A percentile compares a stretch with the other conserved stretches of the same genome.
These are phyloP conservation scores for Tetrahymena borealis DNA, from an alignment of 73 alveolate genomes.

Conservation along the genomic window DNA sequence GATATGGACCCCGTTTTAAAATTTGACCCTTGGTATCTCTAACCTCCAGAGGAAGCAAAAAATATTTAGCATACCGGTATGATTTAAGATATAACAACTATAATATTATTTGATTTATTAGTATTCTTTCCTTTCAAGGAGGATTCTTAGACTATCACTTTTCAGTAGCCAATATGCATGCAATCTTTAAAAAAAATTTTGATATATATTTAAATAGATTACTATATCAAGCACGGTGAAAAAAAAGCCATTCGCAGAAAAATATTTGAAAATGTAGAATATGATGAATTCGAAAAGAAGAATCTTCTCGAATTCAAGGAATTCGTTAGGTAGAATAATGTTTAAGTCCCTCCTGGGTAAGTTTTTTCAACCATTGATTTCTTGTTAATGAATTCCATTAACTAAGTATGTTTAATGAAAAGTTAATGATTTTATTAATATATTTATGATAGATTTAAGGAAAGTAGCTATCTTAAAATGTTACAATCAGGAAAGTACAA, in stretches of 20 bases:
- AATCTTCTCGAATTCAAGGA: slow-evolving; percentile 18
- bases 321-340: slow-evolving; percentile 8
- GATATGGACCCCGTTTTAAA: background rate
- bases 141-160: background rate
- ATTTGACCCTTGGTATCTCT: background rate
- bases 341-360: slow-evolving; percentile 20
- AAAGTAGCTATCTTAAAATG: slow-evolving; percentile 32
- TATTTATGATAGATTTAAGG: slow-evolving; percentile 5
- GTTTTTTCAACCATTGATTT: background rate
- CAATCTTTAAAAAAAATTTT: background rate
- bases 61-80: background rate
- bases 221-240: slow-evolving; percentile 22
- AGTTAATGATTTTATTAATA: background rate
- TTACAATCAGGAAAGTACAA: slow-evolving; percentile 16
- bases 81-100: no score
- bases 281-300: slow-evolving; percentile 14
- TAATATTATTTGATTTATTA: no score
- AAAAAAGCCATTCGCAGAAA: slow-evolving; percentile 10
- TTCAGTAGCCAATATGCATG: background rate
- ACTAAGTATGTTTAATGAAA: background rate
- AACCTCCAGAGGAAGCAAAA: background rate
- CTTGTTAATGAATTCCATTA: background rate
- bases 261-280: slow-evolving; percentile 21
- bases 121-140: background rate
- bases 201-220: background rate